Percentiles rank a stretch among this genome's conserved stretches.
phyloP scores from a whole-genome alignment of 2,329 filamentous ascomycete species.

The Penicillium crustosum region DNA sequence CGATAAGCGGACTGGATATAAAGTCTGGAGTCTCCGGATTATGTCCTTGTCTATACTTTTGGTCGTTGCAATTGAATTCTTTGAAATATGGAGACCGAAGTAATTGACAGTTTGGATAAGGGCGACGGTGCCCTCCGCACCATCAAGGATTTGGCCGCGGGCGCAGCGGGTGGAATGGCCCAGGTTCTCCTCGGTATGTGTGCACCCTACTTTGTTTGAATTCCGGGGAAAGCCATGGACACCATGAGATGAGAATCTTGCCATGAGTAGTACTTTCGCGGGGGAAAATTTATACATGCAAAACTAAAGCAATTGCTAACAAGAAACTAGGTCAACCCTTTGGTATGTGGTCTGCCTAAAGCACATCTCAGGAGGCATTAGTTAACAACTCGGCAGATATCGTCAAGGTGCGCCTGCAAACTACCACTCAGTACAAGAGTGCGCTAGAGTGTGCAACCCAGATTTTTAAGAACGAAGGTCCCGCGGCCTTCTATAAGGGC shows the following conservation, averaged over 20 bases:
- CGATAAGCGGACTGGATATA: constrained; percentile 17
- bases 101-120: constrained; percentile 39
- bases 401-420: constrained; percentile 96
- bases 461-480: constrained; percentile 85
- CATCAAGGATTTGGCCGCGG: constrained; percentile 86
- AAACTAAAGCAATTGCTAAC: constrained; percentile 27
- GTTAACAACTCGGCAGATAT: constrained; percentile 63
- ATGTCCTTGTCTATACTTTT: constrained; percentile 7
- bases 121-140: constrained; percentile 56
- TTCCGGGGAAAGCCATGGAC: constrained; percentile 6
- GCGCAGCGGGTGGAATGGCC: constrained; percentile 86
- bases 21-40: constrained; percentile 14
- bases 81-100: constrained; percentile 34
- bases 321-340: constrained; percentile 60
- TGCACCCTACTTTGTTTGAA: constrained; percentile 6
- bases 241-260: not conserved
- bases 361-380: constrained; percentile 1
- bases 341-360: constrained; percentile 47
- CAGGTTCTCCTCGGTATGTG: constrained; percentile 87
- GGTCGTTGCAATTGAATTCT: constrained; percentile 5
- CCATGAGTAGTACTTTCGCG: not conserved
- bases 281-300: not conserved
- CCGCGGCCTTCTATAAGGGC: constrained; percentile 95
- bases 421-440: constrained; percentile 74
- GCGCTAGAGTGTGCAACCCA: constrained; percentile 77